Conservation (phyloP, 192 early-diverging fungal genomes). For the Podochytrium sp. region DNA sequence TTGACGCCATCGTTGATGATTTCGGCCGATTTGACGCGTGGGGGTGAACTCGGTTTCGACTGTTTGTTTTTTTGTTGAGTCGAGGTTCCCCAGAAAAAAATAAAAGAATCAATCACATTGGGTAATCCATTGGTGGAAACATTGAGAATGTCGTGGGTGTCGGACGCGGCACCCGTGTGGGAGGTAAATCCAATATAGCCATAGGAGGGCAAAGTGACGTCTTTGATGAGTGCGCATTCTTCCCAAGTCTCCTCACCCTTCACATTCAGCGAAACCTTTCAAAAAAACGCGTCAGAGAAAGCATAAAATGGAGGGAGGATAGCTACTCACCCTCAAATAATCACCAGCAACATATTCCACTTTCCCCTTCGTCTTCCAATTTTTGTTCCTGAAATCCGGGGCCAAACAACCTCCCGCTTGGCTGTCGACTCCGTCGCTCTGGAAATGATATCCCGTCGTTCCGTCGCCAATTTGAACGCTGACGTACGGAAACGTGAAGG, state of each 20-base stretch:
- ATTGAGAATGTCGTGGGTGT: conserved; percentile 38
- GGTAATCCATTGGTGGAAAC: conserved; percentile 36
- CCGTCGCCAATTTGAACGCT: conserved; percentile 93
- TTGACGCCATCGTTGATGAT: background rate
- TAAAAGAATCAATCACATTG: conserved; percentile 19
- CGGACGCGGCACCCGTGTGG: conserved; percentile 84
- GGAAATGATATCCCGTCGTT: conserved; percentile 76
- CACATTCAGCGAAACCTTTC: conserved; percentile 55
- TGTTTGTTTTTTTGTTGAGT: background rate
- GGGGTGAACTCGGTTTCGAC: background rate
- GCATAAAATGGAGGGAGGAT: conserved; percentile 25
- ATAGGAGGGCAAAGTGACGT: conserved; percentile 72
- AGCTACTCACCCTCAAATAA: conserved; percentile 50
- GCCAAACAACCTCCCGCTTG: conserved; percentile 53
- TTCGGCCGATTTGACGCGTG: no score
- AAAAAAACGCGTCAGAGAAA: conserved; percentile 33
- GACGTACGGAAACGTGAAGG: conserved; percentile 74
- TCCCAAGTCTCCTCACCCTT: conserved; percentile 71
- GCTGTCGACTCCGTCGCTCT: conserved; percentile 77
- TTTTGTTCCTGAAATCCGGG: conserved; percentile 75
- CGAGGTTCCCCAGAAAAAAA: background rate
- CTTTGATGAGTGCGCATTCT: conserved; percentile 77
- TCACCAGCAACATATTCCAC: conserved; percentile 75
- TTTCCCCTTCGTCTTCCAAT: conserved; percentile 60
- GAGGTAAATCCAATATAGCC: conserved; percentile 91